Percentiles rank a stretch among this genome's conserved stretches.
These are phyloP conservation scores for Monilinia aucupariae DNA, from an alignment of 2,329 filamentous ascomycete genomes.

Conservation along the genomic window DNA sequence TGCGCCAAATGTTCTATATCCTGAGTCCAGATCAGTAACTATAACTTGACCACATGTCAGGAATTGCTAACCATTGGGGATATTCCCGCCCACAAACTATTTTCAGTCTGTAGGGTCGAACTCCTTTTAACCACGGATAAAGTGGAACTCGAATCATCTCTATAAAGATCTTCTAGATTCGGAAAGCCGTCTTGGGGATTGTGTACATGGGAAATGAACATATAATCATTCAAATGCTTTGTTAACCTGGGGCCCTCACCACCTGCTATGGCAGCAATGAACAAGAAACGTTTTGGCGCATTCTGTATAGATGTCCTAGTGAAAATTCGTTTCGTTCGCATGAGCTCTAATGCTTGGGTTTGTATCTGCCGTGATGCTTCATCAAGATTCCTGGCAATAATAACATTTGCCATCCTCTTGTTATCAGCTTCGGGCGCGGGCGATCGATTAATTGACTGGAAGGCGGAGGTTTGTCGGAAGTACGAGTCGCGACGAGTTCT, in stretches of 20 bases:
- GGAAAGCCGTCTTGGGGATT: slow-evolving; percentile 64
- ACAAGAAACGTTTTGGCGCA: slow-evolving; percentile 72
- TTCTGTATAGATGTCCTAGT: slow-evolving; percentile 68
- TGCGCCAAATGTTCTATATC: slow-evolving; percentile 38
- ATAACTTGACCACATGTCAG: background rate
- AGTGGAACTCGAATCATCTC: slow-evolving; percentile 31
- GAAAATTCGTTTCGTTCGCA: slow-evolving; percentile 72
- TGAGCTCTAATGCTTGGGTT: slow-evolving; percentile 71
- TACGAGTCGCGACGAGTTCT: slow-evolving; percentile 34
- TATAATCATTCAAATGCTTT: slow-evolving; percentile 67
- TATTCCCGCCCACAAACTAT: slow-evolving; percentile 26
- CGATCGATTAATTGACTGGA: slow-evolving; percentile 30
- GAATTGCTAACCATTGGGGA: slow-evolving; percentile 25
- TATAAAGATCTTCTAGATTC: slow-evolving; percentile 61
- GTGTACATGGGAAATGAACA: slow-evolving; percentile 86
- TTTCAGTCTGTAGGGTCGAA: slow-evolving; percentile 19
- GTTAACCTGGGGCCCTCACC: slow-evolving; percentile 47
- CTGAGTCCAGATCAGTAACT: slow-evolving; percentile 22
- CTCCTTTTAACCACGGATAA: slow-evolving; percentile 35
- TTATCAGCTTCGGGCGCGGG: slow-evolving; percentile 40
- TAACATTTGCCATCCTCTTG: slow-evolving; percentile 67
- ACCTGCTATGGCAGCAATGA: slow-evolving; percentile 64
- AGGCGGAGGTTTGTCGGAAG: slow-evolving; percentile 30
- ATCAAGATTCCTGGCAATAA: slow-evolving; percentile 78
- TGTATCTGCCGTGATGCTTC: slow-evolving; percentile 69